Evolutionary conservation across 2,329 filamentous ascomycete species (phyloP).

Genomic region (Venturia nashicola): DNA sequence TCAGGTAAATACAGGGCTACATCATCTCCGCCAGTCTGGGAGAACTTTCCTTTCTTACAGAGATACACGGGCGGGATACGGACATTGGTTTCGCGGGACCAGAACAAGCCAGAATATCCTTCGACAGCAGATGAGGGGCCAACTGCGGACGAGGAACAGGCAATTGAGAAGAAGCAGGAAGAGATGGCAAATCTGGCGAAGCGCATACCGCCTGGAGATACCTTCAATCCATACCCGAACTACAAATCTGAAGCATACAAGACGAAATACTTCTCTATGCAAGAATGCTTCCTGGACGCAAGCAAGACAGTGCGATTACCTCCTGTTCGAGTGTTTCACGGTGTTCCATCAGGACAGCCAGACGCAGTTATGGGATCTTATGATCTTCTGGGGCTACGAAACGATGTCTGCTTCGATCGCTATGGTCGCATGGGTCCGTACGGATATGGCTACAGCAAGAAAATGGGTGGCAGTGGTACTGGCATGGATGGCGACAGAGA

Average conservation of each 20-base stretch:
- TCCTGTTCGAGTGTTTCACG: conserved; percentile 58
- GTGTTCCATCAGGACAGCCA: conserved; percentile 73
- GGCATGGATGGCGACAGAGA: conserved; percentile 75
- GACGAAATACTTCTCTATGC: conserved; percentile 40
- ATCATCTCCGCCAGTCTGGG: conserved; percentile 63
- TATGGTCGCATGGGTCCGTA: conserved; percentile 84
- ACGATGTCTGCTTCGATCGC: conserved; percentile 87
- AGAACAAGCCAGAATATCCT: conserved; percentile 76
- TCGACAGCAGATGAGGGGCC: conserved; percentile 46
- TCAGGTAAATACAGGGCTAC: conserved; percentile 47
- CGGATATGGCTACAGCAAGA: conserved; percentile 71
- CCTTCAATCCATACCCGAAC: conserved; percentile 50
- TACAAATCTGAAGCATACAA: conserved; percentile 34
- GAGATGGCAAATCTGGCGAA: conserved; percentile 19
- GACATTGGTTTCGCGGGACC: conserved; percentile 49
- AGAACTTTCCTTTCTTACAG: conserved; percentile 71
- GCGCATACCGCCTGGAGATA: conserved; percentile 20
- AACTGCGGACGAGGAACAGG: conserved; percentile 27
- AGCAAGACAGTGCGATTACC: conserved; percentile 56
- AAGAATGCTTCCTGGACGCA: conserved; percentile 68
- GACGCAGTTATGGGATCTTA: conserved; percentile 80
- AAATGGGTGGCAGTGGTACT: conserved; percentile 70
- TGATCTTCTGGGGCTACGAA: conserved; percentile 60
- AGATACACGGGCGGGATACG: conserved; percentile 84
- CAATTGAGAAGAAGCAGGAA: conserved; percentile 23